Evolutionary conservation across 805 yeast species (phyloP), one percentile per base, ranked within the genome.

Genomic region (Kodamaea sagamina): DNA sequence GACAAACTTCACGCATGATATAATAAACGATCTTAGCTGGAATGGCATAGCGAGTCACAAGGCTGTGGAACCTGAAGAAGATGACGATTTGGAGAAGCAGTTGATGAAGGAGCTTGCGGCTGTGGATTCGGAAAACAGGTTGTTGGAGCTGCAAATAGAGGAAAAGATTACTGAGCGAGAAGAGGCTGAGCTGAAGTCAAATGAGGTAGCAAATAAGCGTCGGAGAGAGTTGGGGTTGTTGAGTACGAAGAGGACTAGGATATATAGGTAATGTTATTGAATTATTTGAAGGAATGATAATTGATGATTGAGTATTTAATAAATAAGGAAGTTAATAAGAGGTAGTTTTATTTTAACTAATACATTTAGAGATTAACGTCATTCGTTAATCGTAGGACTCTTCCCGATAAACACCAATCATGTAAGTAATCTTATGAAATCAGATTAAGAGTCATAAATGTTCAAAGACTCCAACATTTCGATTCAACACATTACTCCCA

Each of bases 1-100:
- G 52, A 77, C 84, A 16, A 74, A 75, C 26, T 77, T 79, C 52
- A 75, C 82, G 3, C 65, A 71, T 19, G 70, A 73, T 7, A 57
- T 78, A 13, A 63, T 80, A 48, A 66, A 67, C 41, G 73, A 74
- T 42, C 51, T 63, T 6, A 64, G 64, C 38, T 67, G 79, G 71
- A 59, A 64, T 39, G 75, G 75, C 6, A 22, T 41, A 12, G 44
- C 19, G 24, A 41, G 39, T 19, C 28, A 41, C 26, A 34, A 25
- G 38, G 11, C 32, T 36, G 25, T 35, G 17, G 43, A 32, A 32
- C 11, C 55, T 6, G 52, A 49, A 24, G 58, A 45, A 2, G 57
- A 53, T 6, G 58, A 53, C n/a, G 53, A 46, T 12, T 51, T 46
- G 13, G 54, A 52, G 32, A 67, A 65, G 37, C 58, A 53, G 15